These are phyloP conservation scores for Dysphania ambrosioides DNA, from an alignment of 148 eudicot genomes.

Conservation along the genomic window DNA sequence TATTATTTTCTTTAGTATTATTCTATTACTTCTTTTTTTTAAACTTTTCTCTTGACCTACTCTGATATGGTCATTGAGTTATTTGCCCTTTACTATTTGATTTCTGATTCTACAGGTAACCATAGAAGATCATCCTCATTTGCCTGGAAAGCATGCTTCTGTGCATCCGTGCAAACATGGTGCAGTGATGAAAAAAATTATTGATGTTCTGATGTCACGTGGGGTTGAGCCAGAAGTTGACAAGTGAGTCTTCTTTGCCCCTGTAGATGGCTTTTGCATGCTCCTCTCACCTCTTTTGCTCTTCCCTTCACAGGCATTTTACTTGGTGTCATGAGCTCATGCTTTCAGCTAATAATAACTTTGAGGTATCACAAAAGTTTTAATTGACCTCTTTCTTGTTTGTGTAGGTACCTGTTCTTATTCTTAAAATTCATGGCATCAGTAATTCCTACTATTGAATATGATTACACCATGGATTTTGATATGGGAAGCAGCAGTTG, in stretches of 20 bases:
- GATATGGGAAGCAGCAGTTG: constrained; percentile 81
- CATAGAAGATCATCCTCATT: constrained; percentile 97
- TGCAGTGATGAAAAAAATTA: constrained; percentile 98
- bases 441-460: constrained; percentile 93
- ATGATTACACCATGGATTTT: constrained; percentile 98
- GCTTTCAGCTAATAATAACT: not conserved
- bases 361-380: not conserved
- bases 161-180: constrained; percentile 98
- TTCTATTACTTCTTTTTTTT: too few relatives aligned
- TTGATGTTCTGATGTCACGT: constrained; percentile 88
- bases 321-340: not conserved
- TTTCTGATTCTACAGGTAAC: constrained; percentile 53
- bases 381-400: constrained; percentile 10
- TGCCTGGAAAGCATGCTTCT: constrained; percentile 98
- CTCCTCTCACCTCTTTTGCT: not conserved
- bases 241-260: constrained; percentile 53
- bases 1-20: not conserved
- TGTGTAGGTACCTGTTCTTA: constrained; percentile 83
- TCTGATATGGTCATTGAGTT: not conserved
- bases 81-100: not conserved
- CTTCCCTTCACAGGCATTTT: not conserved
- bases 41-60: not conserved
- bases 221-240: constrained; percentile 99
- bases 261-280: not conserved
- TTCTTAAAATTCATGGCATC: constrained; percentile 97